A percentile compares a stretch with the other conserved stretches of the same genome.
phyloP scores from a whole-genome alignment of 2,329 filamentous ascomycete genomes.

The Colletotrichum australisinense region DNA sequence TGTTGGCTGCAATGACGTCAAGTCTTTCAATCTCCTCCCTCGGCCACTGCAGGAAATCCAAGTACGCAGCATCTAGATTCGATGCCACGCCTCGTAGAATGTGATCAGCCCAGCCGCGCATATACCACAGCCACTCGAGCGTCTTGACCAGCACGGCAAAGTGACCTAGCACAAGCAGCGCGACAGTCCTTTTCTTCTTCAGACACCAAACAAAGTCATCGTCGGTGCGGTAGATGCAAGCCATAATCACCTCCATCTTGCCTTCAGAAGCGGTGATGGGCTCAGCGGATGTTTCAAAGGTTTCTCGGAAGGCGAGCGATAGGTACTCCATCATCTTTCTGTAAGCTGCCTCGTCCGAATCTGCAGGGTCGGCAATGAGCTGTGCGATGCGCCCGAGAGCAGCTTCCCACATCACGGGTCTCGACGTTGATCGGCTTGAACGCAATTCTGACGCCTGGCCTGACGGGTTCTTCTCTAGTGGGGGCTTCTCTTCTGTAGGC shows the following conservation, averaged over 20 bases:
- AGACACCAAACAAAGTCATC: constrained; percentile 30
- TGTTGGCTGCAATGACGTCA: background rate
- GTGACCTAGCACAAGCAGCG: constrained; percentile 36
- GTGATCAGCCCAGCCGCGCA: constrained; percentile 37
- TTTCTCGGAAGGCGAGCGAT: constrained; percentile 11
- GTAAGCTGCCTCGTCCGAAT: background rate
- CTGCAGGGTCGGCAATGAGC: constrained; percentile 1
- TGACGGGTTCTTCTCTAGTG: background rate
- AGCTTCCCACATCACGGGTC: constrained; percentile 28
- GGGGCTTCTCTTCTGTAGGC: background rate
- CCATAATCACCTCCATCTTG: constrained; percentile 30
- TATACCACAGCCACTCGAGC: constrained; percentile 36
- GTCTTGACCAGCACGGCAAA: constrained; percentile 34
- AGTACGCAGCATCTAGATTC: background rate
- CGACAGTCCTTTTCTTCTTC: constrained; percentile 14
- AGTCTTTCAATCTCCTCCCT: constrained; percentile 39
- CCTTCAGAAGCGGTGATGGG: constrained; percentile 6
- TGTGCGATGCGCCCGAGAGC: constrained; percentile 24
- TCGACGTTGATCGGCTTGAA: background rate
- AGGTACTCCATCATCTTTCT: constrained; percentile 1
- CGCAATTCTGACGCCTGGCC: too few relatives aligned
- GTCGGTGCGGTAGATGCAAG: constrained; percentile 32
- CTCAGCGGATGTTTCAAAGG: constrained; percentile 22
- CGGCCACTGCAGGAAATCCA: constrained; percentile 36
- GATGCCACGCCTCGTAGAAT: constrained; percentile 17